Percentiles rank a stretch among this genome's conserved stretches.
These are phyloP conservation scores for Fragilaria radians DNA, from an alignment of 108 stramenopile species.

Conservation along the genomic window DNA sequence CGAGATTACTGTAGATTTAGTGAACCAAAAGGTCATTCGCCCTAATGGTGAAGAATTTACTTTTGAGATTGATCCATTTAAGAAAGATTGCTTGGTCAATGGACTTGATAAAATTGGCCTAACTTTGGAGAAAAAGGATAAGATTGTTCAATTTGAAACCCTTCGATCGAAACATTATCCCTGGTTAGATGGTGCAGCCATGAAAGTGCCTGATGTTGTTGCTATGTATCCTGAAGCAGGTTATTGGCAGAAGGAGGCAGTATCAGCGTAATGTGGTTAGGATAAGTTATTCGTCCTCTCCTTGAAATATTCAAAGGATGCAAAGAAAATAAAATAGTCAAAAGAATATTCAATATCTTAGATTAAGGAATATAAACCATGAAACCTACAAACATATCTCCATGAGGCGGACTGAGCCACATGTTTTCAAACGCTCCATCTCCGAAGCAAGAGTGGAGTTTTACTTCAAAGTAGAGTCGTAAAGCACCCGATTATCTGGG, in stretches of 20 bases:
- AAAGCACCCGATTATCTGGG: no score
- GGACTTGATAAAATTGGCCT: constrained; percentile 94
- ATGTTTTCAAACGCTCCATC: no score
- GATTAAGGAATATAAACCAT: no score
- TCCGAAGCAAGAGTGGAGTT: no score
- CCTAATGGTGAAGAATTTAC: constrained; percentile 70
- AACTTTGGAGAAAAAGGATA: constrained; percentile 81
- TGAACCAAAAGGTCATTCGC: constrained; percentile 81
- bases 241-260: constrained; percentile 46
- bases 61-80: constrained; percentile 89
- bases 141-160: constrained; percentile 77
- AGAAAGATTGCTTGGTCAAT: constrained; percentile 83
- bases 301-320: no score
- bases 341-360: neutral
- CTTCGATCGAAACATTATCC: constrained; percentile 61
- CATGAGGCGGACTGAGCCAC: no score
- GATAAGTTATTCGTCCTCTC: no score
- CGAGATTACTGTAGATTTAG: constrained; percentile 80
- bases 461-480: no score
- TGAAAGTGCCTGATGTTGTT: constrained; percentile 79
- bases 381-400: no score
- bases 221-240: constrained; percentile 79
- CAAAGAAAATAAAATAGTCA: neutral
- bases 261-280: constrained; percentile 14
- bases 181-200: constrained; percentile 88